Evolutionary conservation across 2,329 filamentous ascomycete genomes (phyloP).

Genomic region (Thelonectria discophora): DNA sequence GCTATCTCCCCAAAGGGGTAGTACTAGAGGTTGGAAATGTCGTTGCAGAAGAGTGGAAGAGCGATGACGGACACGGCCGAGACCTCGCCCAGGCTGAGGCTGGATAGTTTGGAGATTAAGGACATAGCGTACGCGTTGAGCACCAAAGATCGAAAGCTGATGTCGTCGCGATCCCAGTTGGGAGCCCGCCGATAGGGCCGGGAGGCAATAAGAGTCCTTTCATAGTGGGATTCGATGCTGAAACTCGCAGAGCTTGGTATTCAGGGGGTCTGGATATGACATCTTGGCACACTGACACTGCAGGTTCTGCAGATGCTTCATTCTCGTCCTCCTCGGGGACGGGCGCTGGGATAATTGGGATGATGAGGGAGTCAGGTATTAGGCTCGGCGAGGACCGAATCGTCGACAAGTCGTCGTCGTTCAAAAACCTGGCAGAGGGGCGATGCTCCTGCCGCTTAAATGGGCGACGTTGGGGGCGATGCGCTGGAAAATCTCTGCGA

Average conservation of each 20-base stretch:
- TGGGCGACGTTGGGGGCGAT: conserved; percentile 14
- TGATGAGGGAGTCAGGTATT: conserved; percentile 4
- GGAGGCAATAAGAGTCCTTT: neutral
- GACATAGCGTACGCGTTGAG: conserved; percentile 1
- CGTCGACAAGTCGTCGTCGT: neutral
- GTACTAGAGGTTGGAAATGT: conserved; percentile 7
- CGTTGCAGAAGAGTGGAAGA: conserved; percentile 3
- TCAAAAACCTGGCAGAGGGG: neutral
- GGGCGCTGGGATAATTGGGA: conserved; percentile 1
- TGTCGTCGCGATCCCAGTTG: neutral
- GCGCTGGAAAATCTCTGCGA: conserved; percentile 2
- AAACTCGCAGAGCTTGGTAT: neutral
- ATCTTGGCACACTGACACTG: too few species aligned
- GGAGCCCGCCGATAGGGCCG: conserved; percentile 7
- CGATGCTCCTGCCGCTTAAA: conserved; percentile 10
- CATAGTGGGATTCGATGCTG: neutral
- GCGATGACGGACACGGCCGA: conserved; percentile 7
- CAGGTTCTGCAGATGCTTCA: neutral
- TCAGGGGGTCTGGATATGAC: neutral
- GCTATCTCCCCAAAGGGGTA: conserved; percentile 1
- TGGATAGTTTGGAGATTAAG: conserved; percentile 5
- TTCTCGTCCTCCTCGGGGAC: neutral
- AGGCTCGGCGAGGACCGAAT: neutral
- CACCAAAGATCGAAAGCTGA: neutral
- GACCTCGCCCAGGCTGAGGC: conserved; percentile 5